Percentiles rank a stretch among this genome's conserved stretches.
These are phyloP conservation scores for Pterocarpus macrocarpus DNA, from an alignment of 306 rosid species.

Conservation along the genomic window DNA sequence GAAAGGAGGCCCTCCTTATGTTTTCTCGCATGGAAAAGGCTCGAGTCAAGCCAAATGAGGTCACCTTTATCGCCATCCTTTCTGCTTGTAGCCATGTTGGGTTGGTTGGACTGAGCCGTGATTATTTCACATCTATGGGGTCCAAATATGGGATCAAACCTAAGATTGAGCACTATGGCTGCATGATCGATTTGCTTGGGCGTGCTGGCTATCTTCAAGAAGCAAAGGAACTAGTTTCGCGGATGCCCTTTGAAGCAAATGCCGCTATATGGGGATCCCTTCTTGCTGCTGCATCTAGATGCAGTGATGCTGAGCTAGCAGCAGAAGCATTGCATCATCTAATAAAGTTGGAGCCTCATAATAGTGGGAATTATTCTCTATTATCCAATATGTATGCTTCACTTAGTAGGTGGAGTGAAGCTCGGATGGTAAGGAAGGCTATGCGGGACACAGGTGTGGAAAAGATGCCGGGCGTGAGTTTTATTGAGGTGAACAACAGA, in stretches of 20 bases:
- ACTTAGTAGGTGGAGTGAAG: conserved; percentile 71
- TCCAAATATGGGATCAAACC: conserved; percentile 58
- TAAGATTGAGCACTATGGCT: conserved; percentile 64
- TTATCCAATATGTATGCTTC: conserved; percentile 69
- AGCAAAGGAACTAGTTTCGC: conserved; percentile 58
- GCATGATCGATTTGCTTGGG: conserved; percentile 66
- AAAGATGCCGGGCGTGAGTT: conserved; percentile 69
- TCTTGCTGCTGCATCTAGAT: conserved; percentile 67
- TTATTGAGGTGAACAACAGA: conserved; percentile 66
- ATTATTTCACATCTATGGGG: conserved; percentile 58
- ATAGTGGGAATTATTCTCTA: conserved; percentile 68
- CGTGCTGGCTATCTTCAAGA: conserved; percentile 76
- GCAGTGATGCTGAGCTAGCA: conserved; percentile 65
- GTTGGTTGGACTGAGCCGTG: conserved; percentile 61
- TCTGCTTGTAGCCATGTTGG: conserved; percentile 83
- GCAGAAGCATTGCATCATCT: conserved; percentile 61
- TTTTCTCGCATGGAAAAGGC: conserved; percentile 69
- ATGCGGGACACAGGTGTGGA: conserved; percentile 66
- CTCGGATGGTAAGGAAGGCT: conserved; percentile 67
- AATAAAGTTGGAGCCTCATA: conserved; percentile 62
- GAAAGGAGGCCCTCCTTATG: conserved; percentile 60
- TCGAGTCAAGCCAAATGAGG: conserved; percentile 62
- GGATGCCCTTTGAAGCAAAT: conserved; percentile 76
- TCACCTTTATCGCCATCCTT: conserved; percentile 74
- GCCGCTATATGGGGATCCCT: conserved; percentile 82